phyloP scores from a whole-genome alignment of 805 yeast genomes.

The Ogataea naganishii region DNA sequence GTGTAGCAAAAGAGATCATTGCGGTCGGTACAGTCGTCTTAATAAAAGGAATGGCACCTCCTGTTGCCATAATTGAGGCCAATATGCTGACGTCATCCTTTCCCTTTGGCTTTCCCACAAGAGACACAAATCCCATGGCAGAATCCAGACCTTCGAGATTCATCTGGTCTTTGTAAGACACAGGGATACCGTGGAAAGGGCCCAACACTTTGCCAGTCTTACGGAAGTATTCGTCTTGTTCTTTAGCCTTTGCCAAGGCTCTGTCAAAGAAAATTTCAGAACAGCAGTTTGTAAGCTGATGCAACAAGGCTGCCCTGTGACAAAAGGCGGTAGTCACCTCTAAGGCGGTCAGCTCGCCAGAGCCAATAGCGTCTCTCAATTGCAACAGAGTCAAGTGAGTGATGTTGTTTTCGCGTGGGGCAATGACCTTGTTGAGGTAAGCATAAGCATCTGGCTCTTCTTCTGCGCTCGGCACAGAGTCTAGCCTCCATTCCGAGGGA shows the following conservation, averaged over 20 bases:
- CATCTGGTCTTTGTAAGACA: conserved; percentile 38
- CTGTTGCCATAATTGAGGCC: conserved; percentile 23
- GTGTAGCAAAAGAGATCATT: conserved; percentile 32
- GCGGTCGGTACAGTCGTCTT: conserved; percentile 37
- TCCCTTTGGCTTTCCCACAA: conserved; percentile 20
- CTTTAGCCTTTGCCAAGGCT: conserved; percentile 30
- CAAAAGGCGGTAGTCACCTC: conserved; percentile 31
- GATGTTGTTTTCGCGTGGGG: conserved; percentile 15
- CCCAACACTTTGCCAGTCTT: conserved; percentile 28
- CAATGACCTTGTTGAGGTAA: conserved; percentile 14
- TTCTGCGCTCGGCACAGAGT: conserved; percentile 18
- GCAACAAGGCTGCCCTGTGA: conserved; percentile 32
- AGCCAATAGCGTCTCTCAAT: conserved; percentile 18
- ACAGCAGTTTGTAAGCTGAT: conserved; percentile 34
- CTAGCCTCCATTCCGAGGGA: conserved; percentile 23
- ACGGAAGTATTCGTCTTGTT: conserved; percentile 27
- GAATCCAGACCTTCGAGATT: conserved; percentile 29
- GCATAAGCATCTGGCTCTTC: conserved; percentile 16
- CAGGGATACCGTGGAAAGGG: conserved; percentile 37
- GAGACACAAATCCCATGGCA: conserved; percentile 30
- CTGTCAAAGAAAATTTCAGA: conserved; percentile 32
- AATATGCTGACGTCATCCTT: conserved; percentile 19
- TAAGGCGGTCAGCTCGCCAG: conserved; percentile 24
- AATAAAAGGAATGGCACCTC: conserved; percentile 34
- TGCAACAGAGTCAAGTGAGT: conserved; percentile 13